Percentiles rank a stretch among this genome's conserved stretches.
These are phyloP conservation scores for Diaporthe ampelina DNA, from an alignment of 2,329 filamentous ascomycete species.

Conservation along the genomic window DNA sequence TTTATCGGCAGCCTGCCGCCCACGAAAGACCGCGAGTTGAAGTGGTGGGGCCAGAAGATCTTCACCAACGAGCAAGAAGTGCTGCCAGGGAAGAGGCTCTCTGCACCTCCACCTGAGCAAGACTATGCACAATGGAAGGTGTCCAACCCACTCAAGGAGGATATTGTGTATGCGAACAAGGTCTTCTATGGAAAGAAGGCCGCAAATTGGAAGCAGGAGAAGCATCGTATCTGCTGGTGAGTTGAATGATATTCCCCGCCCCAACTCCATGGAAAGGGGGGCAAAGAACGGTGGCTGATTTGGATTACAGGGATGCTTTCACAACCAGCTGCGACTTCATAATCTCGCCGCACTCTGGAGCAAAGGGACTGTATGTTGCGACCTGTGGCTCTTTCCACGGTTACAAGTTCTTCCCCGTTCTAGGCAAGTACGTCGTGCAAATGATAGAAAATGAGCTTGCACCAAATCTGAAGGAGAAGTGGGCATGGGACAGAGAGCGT, in stretches of 20 bases:
- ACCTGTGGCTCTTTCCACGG: slow-evolving; percentile 77
- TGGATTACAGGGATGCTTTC: slow-evolving; percentile 72
- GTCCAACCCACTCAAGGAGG: slow-evolving; percentile 65
- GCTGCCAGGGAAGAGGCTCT: slow-evolving; percentile 66
- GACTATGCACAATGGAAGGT: slow-evolving; percentile 77
- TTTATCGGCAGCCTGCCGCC: slow-evolving; percentile 72
- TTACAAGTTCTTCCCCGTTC: slow-evolving; percentile 76
- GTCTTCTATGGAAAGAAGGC: slow-evolving; percentile 72
- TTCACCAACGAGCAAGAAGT: slow-evolving; percentile 69
- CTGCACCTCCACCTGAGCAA: slow-evolving; percentile 65
- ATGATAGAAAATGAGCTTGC: slow-evolving; percentile 64
- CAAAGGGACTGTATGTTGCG: slow-evolving; percentile 70
- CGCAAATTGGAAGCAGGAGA: slow-evolving; percentile 69
- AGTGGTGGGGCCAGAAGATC: slow-evolving; percentile 74
- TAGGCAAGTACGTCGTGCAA: slow-evolving; percentile 73
- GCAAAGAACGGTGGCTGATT: slow-evolving; percentile 5
- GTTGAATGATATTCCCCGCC: slow-evolving; percentile 44
- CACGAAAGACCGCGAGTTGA: slow-evolving; percentile 63
- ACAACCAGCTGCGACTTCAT: slow-evolving; percentile 73
- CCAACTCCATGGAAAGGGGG: not conserved
- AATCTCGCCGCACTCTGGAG: slow-evolving; percentile 68
- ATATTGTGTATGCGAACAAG: slow-evolving; percentile 69
- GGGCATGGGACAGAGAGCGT: slow-evolving; percentile 72
- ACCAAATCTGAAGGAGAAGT: slow-evolving; percentile 59
- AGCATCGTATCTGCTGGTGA: slow-evolving; percentile 77